Conservation (phyloP, 257 asterid genomes). For the Cordia subcordata region DNA sequence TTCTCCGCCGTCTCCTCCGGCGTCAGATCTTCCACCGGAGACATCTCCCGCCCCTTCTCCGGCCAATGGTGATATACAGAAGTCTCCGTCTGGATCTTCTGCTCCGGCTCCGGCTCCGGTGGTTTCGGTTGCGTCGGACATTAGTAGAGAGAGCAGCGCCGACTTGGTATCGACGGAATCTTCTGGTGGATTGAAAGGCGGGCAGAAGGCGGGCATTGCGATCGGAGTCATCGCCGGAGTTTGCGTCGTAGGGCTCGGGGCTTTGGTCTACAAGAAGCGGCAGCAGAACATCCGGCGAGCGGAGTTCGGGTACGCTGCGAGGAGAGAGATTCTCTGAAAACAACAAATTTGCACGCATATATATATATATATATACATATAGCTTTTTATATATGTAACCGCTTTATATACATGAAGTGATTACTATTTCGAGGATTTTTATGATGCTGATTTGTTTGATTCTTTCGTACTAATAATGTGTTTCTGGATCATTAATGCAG, state of each 20-base stretch:
- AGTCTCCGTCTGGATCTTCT: slow-evolving; percentile 34
- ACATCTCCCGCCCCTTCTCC: slow-evolving; percentile 35
- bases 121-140: slow-evolving; percentile 9
- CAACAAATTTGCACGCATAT: neutral
- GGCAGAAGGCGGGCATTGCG: slow-evolving; percentile 60
- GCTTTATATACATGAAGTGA: neutral
- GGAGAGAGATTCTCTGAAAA: slow-evolving; percentile 47
- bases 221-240: slow-evolving; percentile 55
- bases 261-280: slow-evolving; percentile 60
- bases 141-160: slow-evolving; percentile 15
- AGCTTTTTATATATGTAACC: neutral
- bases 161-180: slow-evolving; percentile 15
- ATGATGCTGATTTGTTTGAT: slow-evolving; percentile 21
- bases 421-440: slow-evolving; percentile 7
- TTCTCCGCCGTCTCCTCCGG: slow-evolving; percentile 55
- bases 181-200: slow-evolving; percentile 44
- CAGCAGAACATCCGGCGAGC: slow-evolving; percentile 66
- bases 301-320: slow-evolving; percentile 43
- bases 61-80: slow-evolving; percentile 6
- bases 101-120: slow-evolving; percentile 23
- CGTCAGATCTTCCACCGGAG: slow-evolving; percentile 30
- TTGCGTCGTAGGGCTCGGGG: slow-evolving; percentile 41
- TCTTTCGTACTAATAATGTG: slow-evolving; percentile 25
- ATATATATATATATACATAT: slow-evolving; percentile 7
- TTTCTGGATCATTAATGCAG: neutral